Evolutionary conservation across 106 monocot species (phyloP), one percentile per base, ranked within the genome.

Genomic region (Dendrobium officinale): DNA sequence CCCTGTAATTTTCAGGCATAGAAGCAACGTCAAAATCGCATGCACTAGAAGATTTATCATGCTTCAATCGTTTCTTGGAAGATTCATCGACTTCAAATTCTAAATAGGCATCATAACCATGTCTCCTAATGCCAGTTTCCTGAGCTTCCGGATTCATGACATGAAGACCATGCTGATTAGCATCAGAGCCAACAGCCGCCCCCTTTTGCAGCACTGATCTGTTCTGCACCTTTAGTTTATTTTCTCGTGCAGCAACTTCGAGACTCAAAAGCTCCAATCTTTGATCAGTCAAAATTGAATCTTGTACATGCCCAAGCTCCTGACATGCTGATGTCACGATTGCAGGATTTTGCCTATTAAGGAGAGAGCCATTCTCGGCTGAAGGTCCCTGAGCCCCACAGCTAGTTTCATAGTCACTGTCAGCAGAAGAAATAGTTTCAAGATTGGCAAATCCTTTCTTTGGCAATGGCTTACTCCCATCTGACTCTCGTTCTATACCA

Each of bases 201-300:
- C 61, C 82, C 59, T 78, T 86, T 80, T 75, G 66, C 16, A 54
- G 18, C 20, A 47, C 29, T 24, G 82, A 76, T 73, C 72, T 87
- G 17, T 80, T 79, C 42, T 81, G 86, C 75, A 72, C 79, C 75
- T 88, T 87, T 9, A 89, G 64, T 79, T 78, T 77, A 79, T 83
- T 91, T 78, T 91, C 94, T 76, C 78, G 79, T 42, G 76, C 11
- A 67, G 88, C 89, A 81, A 89, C 89, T 89, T 91, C 49, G 75
- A 80, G 75, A 22, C 89, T 86, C 31, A 94, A 82, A 68, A 64
- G 87, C 82, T 83, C 83, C 74, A 94, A 67, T 8, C 73, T 83
- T 54, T 75, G 43, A 85, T 82, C 83, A 75, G 85, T 55, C 58
- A 56, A 29, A 75, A 67, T 51, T n/a, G 40, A n/a, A 72, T 74